phyloP scores from a whole-genome alignment of 2,329 filamentous ascomycete species.

The Boeremia exigua region DNA sequence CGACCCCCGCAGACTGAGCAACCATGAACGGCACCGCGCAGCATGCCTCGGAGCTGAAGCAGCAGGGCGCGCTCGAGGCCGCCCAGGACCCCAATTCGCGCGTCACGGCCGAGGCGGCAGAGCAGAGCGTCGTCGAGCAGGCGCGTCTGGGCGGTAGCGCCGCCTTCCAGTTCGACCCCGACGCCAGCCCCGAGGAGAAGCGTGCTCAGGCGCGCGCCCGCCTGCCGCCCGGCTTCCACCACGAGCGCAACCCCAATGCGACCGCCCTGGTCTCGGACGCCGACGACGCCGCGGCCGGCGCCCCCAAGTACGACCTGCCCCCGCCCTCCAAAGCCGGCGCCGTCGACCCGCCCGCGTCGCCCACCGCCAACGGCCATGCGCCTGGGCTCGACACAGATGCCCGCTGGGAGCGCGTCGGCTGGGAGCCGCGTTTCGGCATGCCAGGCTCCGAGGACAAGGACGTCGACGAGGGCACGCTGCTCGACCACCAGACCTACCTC shows the following conservation, averaged over 20 bases:
- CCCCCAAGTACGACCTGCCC: conserved; percentile 76
- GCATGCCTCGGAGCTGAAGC: conserved; percentile 71
- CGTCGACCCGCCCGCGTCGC: conserved; percentile 59
- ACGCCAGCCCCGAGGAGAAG: conserved; percentile 85
- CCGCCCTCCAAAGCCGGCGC: conserved; percentile 74
- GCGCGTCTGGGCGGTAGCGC: conserved; percentile 78
- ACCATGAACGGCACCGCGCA: conserved; percentile 23
- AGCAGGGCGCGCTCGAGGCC: conserved; percentile 79
- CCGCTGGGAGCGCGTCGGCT: conserved; percentile 69
- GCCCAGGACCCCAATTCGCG: conserved; percentile 72
- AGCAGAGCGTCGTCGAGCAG: conserved; percentile 76
- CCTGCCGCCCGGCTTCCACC: conserved; percentile 69
- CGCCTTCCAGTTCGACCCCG: conserved; percentile 85
- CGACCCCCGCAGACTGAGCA: conserved; percentile 2
- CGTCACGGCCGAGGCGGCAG: conserved; percentile 72
- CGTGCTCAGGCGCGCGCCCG: conserved; percentile 74
- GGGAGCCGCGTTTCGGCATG: conserved; percentile 82
- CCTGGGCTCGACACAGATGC: conserved; percentile 63
- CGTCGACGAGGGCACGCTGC: conserved; percentile 68
- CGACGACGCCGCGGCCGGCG: conserved; percentile 32
- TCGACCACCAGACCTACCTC: conserved; percentile 87
- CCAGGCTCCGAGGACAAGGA: conserved; percentile 57
- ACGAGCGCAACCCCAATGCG: conserved; percentile 66
- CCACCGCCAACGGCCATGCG: conserved; percentile 60
- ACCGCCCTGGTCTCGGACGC: conserved; percentile 79